Evolutionary conservation across 345 rosid genomes (phyloP).

Genomic region (Aethionema arabicum): DNA sequence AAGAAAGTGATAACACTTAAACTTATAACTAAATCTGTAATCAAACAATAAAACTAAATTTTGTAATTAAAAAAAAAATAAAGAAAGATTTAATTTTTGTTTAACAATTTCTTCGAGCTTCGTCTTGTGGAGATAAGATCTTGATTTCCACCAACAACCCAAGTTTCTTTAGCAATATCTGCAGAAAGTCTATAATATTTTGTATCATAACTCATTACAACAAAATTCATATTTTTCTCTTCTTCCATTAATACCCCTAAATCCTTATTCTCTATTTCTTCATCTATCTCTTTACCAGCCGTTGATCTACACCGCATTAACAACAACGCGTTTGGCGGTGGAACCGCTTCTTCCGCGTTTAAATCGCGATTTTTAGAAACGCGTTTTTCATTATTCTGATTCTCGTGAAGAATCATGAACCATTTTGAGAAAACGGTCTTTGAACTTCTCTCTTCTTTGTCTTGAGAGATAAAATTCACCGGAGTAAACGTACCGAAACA

Average conservation of each 20-base stretch:
- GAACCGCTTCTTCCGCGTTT: constrained; percentile 43
- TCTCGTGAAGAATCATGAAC: constrained; percentile 72
- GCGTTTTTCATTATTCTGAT: constrained; percentile 32
- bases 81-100: not conserved
- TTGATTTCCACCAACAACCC: constrained; percentile 67
- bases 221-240: constrained; percentile 48
- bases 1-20: constrained; percentile 1
- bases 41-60: not conserved
- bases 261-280: constrained; percentile 39
- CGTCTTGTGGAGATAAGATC: constrained; percentile 64
- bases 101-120: constrained; percentile 64
- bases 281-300: constrained; percentile 49
- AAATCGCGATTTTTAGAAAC: constrained; percentile 24
- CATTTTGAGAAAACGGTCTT: constrained; percentile 69
- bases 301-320: constrained; percentile 88
- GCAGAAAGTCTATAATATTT: constrained; percentile 61
- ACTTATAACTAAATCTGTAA: too few species aligned
- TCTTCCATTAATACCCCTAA: constrained; percentile 64
- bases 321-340: constrained; percentile 75
- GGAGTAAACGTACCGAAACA: constrained; percentile 70
- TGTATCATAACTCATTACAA: constrained; percentile 55
- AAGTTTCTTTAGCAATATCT: constrained; percentile 76
- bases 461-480: constrained; percentile 44
- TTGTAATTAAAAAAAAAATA: constrained; percentile 4
- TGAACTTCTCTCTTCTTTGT: constrained; percentile 48